Base-by-base conservation (phyloP, 2,329 filamentous ascomycete genomes). In the Paramyrothecium sp. region DNA sequence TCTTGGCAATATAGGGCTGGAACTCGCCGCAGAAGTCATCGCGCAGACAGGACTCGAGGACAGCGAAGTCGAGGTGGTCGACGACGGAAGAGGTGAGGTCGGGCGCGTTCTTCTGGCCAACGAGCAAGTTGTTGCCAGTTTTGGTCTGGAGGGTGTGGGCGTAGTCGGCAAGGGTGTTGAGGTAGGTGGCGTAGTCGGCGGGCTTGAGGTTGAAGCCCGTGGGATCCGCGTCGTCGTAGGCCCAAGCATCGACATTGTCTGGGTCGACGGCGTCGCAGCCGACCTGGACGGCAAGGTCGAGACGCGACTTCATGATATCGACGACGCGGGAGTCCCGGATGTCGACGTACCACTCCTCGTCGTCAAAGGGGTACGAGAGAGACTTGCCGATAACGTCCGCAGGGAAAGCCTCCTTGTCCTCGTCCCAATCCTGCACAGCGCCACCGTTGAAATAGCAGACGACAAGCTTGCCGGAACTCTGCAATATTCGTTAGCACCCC, bases 41-140 rank as follows among this genome's bases (percentile, higher is more conserved):
- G 44, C 68, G 65, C 30, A 67, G 60, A 57, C 67, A 78, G 63
- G 74, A 63, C 60, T 77, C 61, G 63, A 77, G 61, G 58, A 76
- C 62, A 30, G 69, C 70, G 57, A 73, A 73, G 58, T 73, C 71
- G 20, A 71, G 63, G n/a, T 56, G 54, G 22, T 57, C 59, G 23
- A 64, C 61, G 3, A 73, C 64, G 23, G 61, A 53, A 2, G 58
- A 23, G 20, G 69, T 65, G 34, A 71, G 65, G 23, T 66, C 61
- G 3, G 63, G 62, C 8, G 69, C 69, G 53, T 73, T 73, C 63
- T 73, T 73, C 52, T 73, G 71, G n/a, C 71, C 69, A 22, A 73
- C 58, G 22, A 72, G 65, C 16, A 73, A 64, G 10, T 58, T 49
- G 23, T 64, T 57, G 21, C 64, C 64, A 4, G 56, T 53, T 51